Percentiles rank a stretch among this genome's conserved stretches.
Conservation (phyloP, 495 filamentous ascomycete genomes). For the Penicillium verhagenii region DNA sequence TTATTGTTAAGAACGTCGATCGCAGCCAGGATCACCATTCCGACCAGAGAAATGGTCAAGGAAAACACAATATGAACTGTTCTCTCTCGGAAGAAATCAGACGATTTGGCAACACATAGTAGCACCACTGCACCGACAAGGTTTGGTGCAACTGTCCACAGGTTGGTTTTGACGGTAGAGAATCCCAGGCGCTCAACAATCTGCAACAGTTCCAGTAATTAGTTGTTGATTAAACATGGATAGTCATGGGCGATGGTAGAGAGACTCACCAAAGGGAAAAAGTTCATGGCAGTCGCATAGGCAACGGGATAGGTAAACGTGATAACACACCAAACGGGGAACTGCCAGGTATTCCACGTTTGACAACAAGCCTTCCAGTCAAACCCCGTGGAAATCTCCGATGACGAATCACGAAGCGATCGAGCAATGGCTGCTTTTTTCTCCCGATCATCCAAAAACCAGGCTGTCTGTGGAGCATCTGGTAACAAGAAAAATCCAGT, state of each 20-base stretch:
- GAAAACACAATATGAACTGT: conserved; percentile 66
- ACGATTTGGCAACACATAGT: conserved; percentile 61
- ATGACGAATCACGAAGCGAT: conserved; percentile 30
- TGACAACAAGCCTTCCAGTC: conserved; percentile 28
- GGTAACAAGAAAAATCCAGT: conserved; percentile 66
- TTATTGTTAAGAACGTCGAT: conserved; percentile 57
- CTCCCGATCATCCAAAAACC: conserved; percentile 60
- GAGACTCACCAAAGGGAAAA: conserved; percentile 30
- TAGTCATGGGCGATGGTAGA: too few relatives aligned
- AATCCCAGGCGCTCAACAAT: conserved; percentile 60
- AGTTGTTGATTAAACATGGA: too few relatives aligned
- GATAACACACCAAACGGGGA: conserved; percentile 34
- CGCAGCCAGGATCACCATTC: conserved; percentile 64
- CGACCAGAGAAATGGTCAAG: conserved; percentile 64
- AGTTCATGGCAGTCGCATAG: conserved; percentile 35
- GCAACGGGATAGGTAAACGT: conserved; percentile 36
- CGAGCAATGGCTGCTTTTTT: conserved; percentile 30
- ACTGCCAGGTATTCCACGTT: conserved; percentile 35
- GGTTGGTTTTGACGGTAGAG: conserved; percentile 61
- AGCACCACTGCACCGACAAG: conserved; percentile 61
- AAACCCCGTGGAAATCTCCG: conserved; percentile 26
- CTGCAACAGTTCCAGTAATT: conserved; percentile 13
- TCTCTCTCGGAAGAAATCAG: conserved; percentile 58
- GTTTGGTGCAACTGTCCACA: conserved; percentile 71
- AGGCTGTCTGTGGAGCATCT: conserved; percentile 52